Evolutionary conservation across 768 basidiomycete genomes (phyloP), one percentile per base, ranked within the genome.

Genomic region (Saitozyma sp.): DNA sequence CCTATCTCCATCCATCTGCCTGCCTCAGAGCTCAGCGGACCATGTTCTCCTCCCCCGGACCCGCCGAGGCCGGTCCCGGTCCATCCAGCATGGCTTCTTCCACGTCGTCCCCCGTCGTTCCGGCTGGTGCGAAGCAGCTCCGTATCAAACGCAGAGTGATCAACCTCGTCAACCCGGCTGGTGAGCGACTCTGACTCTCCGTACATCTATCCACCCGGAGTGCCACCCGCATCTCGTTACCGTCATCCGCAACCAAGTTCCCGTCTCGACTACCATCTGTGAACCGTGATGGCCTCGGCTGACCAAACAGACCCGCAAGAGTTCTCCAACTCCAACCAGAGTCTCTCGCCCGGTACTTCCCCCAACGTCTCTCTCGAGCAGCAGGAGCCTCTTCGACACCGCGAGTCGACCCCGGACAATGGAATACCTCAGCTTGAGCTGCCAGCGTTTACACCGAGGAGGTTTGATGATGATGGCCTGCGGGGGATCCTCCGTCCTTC

Each of bases 401-500:
- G 66, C 38, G 57, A 61, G 54, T 13, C 55, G 29, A 58, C 59
- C 7, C 59, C 61, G 16, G n/a, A 29, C 6, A 2, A n/a, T 5
- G 19, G 10, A 7, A 17, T 29, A 52, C 51, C 45, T 52, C 51
- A 14, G 11, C 11, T 29, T 14, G 39, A 49, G 11, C 17, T 64
- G 1, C n/a, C 48, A 19, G 11, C 50, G 45, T 52, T 29, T 38
- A 64, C 64, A 13, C 64, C 66, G 3, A 20, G 38, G 10, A 58
- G 52, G 7, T 56, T 60, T 5, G 54, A 41, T 41, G 63, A 68
- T 50, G 46, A 67, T 29, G 68, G 68, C 8, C 66, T 69, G 3
- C 72, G 61, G 45, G 74, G 74, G 45, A 76, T 76, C 10, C 54
- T 76, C n/a, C 43, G 72, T 38, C 63, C 64, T 13, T 41, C 70